These are phyloP conservation scores for Verticillium tricorpus DNA, from an alignment of 2,329 filamentous ascomycete genomes.

Conservation along the genomic window DNA sequence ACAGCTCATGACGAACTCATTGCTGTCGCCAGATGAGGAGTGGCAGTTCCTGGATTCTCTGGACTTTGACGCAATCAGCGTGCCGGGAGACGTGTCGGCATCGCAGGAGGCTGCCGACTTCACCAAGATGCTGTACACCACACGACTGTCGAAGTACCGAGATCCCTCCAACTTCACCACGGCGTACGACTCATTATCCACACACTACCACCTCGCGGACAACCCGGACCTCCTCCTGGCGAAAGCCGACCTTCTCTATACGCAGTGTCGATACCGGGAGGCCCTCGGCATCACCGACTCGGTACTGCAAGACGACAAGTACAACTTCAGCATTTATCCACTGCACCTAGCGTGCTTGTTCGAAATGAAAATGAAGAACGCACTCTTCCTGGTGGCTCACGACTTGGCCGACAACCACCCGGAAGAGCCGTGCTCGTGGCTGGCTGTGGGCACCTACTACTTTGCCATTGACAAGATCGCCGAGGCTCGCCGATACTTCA, in stretches of 20 bases:
- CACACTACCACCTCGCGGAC: constrained; percentile 80
- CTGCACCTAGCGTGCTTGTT: constrained; percentile 88
- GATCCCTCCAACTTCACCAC: constrained; percentile 78
- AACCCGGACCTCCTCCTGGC: constrained; percentile 91
- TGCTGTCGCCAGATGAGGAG: constrained; percentile 86
- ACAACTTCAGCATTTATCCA: constrained; percentile 85
- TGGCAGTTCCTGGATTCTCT: constrained; percentile 84
- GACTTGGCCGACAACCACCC: constrained; percentile 89
- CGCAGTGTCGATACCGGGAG: constrained; percentile 88
- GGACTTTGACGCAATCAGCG: constrained; percentile 79
- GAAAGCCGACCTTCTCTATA: constrained; percentile 86
- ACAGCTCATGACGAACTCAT: constrained; percentile 92
- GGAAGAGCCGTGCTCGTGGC: constrained; percentile 85
- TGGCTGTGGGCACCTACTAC: constrained; percentile 95
- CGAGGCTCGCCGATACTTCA: constrained; percentile 92
- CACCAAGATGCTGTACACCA: constrained; percentile 93
- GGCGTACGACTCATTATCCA: constrained; percentile 85
- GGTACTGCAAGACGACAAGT: constrained; percentile 77
- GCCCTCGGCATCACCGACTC: constrained; percentile 78
- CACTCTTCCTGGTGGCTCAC: constrained; percentile 87
- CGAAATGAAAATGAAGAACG: constrained; percentile 80
- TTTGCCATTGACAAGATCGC: constrained; percentile 83
- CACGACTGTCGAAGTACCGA: constrained; percentile 89
- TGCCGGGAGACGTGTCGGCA: constrained; percentile 58
- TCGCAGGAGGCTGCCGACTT: constrained; percentile 90